Evolutionary conservation across 1,284 basidiomycete species (phyloP), one percentile per base, ranked within the genome.

Genomic region (Termitomyces sp.): DNA sequence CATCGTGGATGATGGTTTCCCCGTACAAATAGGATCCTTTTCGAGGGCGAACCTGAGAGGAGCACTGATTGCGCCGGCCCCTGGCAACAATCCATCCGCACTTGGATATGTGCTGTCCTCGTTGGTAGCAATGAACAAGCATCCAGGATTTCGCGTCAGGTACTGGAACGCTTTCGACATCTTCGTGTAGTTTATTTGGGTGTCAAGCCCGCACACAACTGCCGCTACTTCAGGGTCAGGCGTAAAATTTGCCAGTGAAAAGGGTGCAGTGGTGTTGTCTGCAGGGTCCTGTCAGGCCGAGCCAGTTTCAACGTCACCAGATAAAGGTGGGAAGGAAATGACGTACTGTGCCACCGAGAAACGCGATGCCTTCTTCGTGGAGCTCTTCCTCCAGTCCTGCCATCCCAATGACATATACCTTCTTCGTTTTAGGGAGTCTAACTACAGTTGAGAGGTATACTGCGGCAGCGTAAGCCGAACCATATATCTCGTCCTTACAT

Each of bases 321-420:
- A 45, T 14, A 40, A 28, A 30, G 38, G 49, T 41, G 34, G n/a
- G 46, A 26, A 43, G 46, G 43, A 42, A 33, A 13, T 49, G 31
- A 66, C 81, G 61, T 62, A 93, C 94, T 21, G 92, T 93, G 55
- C 97, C 97, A 30, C 97, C 97, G 45, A 85, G 72, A 68, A 82
- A 86, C 9, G 75, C 64, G 48, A 98, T 79, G 8, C 93, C 94
- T 63, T 95, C 93, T 26, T 85, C 82, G 21, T 74, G 78, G 45
- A 99, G 76, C 72, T 99, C 97, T 62, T 98, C 91, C 69, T 98
- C 95, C 39, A 99, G 74, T 0, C 95, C 95, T 39, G 78, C 70
- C 84, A 94, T 91, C 1, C 97, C 97, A 53, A 99, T 88, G 11
- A 99, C 91, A 70, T 95, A 99, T 6, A 97, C 95, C 68, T 91